Evolutionary conservation across 164 flowering plant genomes (phyloP), one percentile per base, ranked within the genome.

Genomic region (Stephania japonica): DNA sequence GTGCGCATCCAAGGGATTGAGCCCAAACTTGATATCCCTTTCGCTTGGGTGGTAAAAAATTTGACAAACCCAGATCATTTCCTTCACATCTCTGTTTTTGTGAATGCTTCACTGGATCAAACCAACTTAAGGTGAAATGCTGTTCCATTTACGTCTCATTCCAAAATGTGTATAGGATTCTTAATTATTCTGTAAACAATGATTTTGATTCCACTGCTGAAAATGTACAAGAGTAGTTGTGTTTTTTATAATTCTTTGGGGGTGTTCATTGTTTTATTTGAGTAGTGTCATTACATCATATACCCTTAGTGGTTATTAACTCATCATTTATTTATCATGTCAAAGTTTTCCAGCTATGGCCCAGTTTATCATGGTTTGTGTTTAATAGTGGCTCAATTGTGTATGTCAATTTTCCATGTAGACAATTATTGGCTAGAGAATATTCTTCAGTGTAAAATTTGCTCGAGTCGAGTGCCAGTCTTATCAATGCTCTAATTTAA

Each of bases 1-100:
- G 73, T 96, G n/a, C 91, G 99, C 7, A 86, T 96, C 70, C 98
- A 93, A 77, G 97, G 99, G 4, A 93, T 93, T 73, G 87, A 90
- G 80, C 98, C 97, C 66, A 86, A 85, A 71, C 64, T 87, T 81
- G 97, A 87, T 64, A 84, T 93, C 72, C 98, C 99, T 2, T 91
- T 96, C 78, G 82, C 93, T 42, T 96, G 99, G 98, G 87, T 91
- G 47, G 93, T 81, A 4, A 88, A 86, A 81, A 90, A 93, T 80
- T 86, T 96, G 78, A 87, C 86, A 85, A 84, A 88, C 76, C 97
- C 97, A 2, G 99, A 96, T 49, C 78, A 88, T 80, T 93, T 84
- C 78, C 93, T 95, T 75, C 98, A 96, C 76, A 83, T 96, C 4
- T 89, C 90, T 85, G 86, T 93, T 32, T 90, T 53, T 75, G 67